Percentiles rank a stretch among this genome's conserved stretches.
Conservation (phyloP, 1,284 basidiomycete genomes). For the Takashimella koratensis region DNA sequence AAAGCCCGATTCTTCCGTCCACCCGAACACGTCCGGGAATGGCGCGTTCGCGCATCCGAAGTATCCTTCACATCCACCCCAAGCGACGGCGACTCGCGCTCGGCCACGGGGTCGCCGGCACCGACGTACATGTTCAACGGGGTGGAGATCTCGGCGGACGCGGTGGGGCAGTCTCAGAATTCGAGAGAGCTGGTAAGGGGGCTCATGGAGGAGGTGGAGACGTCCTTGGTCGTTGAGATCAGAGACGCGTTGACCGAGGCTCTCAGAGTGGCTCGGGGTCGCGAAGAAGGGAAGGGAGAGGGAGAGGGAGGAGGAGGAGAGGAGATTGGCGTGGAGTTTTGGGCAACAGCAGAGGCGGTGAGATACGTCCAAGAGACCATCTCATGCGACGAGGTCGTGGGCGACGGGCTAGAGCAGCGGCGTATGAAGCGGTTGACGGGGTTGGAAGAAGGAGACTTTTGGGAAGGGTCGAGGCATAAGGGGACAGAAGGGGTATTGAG, state of each 20-base stretch:
- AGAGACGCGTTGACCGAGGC: slow-evolving; percentile 41
- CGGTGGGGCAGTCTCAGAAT: slow-evolving; percentile 34
- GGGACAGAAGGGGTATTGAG: slow-evolving; percentile 28
- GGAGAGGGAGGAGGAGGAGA: slow-evolving; percentile 1
- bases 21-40: slow-evolving; percentile 17
- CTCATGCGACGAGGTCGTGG: slow-evolving; percentile 27
- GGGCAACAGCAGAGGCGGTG: slow-evolving; percentile 70
- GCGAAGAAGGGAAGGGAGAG: neutral
- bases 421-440: slow-evolving; percentile 39
- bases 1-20: slow-evolving; percentile 58
- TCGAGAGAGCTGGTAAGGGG: slow-evolving; percentile 39
- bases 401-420: slow-evolving; percentile 39
- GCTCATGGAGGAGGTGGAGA: slow-evolving; percentile 62
- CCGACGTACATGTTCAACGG: neutral
- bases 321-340: slow-evolving; percentile 57
- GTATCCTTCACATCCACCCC: neutral
- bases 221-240: slow-evolving; percentile 63
- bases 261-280: neutral
- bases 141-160: neutral
- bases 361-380: slow-evolving; percentile 48
- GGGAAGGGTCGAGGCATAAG: slow-evolving; percentile 40
- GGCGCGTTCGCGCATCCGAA: slow-evolving; percentile 32
- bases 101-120: too few species aligned
- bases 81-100: neutral
- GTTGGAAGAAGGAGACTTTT: slow-evolving; percentile 40